Percentiles rank a stretch among this genome's conserved stretches.
These are phyloP conservation scores for Xerocomus potaroensis DNA, from an alignment of 768 basidiomycete genomes.

Conservation along the genomic window DNA sequence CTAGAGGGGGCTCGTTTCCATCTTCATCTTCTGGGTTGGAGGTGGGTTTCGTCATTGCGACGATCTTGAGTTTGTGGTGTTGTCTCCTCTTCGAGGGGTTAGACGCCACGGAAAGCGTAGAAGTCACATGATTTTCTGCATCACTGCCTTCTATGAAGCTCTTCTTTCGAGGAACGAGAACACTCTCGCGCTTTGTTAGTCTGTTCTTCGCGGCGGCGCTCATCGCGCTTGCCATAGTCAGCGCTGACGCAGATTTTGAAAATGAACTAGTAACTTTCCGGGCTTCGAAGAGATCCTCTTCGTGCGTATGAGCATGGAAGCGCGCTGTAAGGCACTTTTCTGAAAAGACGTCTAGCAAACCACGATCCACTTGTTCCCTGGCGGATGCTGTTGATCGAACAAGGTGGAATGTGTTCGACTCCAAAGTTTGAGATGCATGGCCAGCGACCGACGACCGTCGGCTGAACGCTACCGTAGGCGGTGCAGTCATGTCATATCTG, in stretches of 20 bases:
- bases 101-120: neutral
- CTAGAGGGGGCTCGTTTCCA: slow-evolving; percentile 15
- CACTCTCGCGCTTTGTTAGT: slow-evolving; percentile 64
- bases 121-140: slow-evolving; percentile 8
- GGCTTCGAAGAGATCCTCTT: slow-evolving; percentile 60
- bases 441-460: slow-evolving; percentile 59
- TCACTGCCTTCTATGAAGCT: slow-evolving; percentile 38
- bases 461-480: slow-evolving; percentile 31
- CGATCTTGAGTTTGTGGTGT: slow-evolving; percentile 28
- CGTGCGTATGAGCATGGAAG: slow-evolving; percentile 56
- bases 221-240: slow-evolving; percentile 58
- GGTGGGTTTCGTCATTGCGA: slow-evolving; percentile 16
- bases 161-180: slow-evolving; percentile 58
- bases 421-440: slow-evolving; percentile 47
- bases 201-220: slow-evolving; percentile 49
- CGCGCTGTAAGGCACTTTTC: slow-evolving; percentile 66
- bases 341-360: slow-evolving; percentile 78
- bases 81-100: slow-evolving; percentile 19
- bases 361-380: slow-evolving; percentile 70
- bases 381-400: slow-evolving; percentile 62
- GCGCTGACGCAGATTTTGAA: slow-evolving; percentile 52
- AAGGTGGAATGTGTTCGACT: slow-evolving; percentile 55
- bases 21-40: slow-evolving; percentile 26
- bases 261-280: slow-evolving; percentile 44
- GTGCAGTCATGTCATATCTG: slow-evolving; percentile 18